Conservation (phyloP, 495 filamentous ascomycete genomes). For the Thermothielavioides terrestris region DNA sequence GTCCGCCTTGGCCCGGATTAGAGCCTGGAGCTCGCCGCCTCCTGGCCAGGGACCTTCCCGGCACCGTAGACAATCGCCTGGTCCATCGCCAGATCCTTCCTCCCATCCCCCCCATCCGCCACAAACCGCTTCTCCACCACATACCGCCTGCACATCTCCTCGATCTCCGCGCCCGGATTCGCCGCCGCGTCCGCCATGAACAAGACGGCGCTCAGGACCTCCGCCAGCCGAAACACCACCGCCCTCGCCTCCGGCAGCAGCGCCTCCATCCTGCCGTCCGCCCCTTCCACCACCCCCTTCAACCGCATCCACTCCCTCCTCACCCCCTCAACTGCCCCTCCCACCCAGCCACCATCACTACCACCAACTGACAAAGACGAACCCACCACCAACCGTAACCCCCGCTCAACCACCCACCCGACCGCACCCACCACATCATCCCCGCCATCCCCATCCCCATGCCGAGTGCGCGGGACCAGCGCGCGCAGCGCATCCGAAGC, state of each 20-base stretch:
- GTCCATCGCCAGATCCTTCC: slow-evolving; percentile 13
- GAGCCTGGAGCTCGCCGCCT: not conserved
- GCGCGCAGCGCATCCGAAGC: slow-evolving; percentile 52
- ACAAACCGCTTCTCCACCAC: slow-evolving; percentile 21
- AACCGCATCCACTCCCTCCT: slow-evolving; percentile 19
- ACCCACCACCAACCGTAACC: not conserved
- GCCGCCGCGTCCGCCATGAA: slow-evolving; percentile 23
- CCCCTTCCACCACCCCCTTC: slow-evolving; percentile 10
- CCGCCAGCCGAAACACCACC: slow-evolving; percentile 25
- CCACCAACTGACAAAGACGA: too few relatives aligned
- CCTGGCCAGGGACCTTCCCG: not conserved
- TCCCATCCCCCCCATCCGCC: not conserved
- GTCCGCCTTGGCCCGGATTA: too few relatives aligned
- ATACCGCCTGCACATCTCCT: slow-evolving; percentile 25
- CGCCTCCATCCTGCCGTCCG: slow-evolving; percentile 16
- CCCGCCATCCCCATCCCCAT: too few relatives aligned
- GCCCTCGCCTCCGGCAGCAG: slow-evolving; percentile 28
- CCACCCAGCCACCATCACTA: not conserved
- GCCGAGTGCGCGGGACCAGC: slow-evolving; percentile 43
- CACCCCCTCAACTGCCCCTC: not conserved
- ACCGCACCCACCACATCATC: slow-evolving; percentile 33
- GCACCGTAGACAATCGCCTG: slow-evolving; percentile 21
- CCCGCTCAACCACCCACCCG: slow-evolving; percentile 24
- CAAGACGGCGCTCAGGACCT: slow-evolving; percentile 29
- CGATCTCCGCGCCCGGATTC: slow-evolving; percentile 17